phyloP scores from a whole-genome alignment of 345 rosid genomes.

The Acer saccharum region DNA sequence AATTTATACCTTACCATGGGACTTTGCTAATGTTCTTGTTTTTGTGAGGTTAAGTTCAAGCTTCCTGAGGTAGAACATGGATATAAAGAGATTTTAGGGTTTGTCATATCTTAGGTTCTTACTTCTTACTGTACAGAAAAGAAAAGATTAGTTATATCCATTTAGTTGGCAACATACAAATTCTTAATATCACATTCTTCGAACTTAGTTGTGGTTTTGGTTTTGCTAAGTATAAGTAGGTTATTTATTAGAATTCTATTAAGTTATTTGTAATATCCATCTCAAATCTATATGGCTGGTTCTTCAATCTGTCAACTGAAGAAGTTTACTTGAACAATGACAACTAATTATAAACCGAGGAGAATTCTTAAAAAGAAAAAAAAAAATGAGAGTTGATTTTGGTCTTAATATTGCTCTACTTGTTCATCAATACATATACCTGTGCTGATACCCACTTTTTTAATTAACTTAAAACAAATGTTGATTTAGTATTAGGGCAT shows the following conservation, averaged over 20 bases:
- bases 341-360: neutral
- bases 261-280: neutral
- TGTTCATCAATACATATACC: too few species aligned
- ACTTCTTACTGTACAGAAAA: neutral
- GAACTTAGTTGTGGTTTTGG: neutral
- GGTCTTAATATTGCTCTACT: neutral
- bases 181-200: neutral
- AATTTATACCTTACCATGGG: neutral
- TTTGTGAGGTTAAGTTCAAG: neutral
- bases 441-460: neutral
- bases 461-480: too few species aligned
- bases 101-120: neutral
- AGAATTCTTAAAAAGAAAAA: too few species aligned
- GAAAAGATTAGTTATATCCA: neutral
- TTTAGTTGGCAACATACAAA: neutral
- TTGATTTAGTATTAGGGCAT: too few species aligned
- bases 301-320: neutral
- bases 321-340: neutral
- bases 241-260: neutral
- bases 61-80: neutral
- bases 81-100: neutral
- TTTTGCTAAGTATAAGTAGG: conserved; percentile 7
- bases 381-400: neutral
- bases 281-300: neutral
- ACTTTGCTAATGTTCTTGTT: too few species aligned